Evolutionary conservation across 768 basidiomycete species (phyloP), one percentile per base, ranked within the genome.

Genomic region (Russula sp.): DNA sequence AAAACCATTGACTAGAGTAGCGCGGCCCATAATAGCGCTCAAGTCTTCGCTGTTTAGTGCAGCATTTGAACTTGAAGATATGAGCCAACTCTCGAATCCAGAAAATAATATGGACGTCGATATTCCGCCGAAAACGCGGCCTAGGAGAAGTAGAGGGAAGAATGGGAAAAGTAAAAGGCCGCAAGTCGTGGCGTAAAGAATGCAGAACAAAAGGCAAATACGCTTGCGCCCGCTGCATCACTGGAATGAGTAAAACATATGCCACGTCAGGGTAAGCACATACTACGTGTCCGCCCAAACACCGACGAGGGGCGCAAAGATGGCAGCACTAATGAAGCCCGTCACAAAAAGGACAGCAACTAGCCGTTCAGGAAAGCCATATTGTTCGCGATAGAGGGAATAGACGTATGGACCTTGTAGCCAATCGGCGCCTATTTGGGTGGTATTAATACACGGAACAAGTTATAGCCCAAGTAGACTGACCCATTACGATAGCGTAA

Each of bases 351-450:
- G 77, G 38, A 87, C 70, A 1, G 89, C 88, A 6, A 91, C 86
- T 26, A 82, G 72, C 38, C 84, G 75, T 71, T 88, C 87, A 0
- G 86, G 76, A 70, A 85, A 84, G 11, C 70, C 74, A 65, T 89
- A 88, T 69, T 89, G 86, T 49, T 88, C 86, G 52, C 79, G 78
- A 72, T 90, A 91, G 0, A 90, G 75, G 18, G 88, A 87, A 69
- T 89, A 91, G 0, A 90, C 78, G 69, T 90, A 90, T 18, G 89
- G 89, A 0, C 89, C 89, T 73, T 90, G 88, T 16, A 90, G 77
- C 88, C 89, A 89, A 73, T 90, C 88, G 44, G 88, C 86, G 62
- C 84, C 88, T 89, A 18, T 69, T 42, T 57, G 24, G 11, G 40
- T 16, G 36, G 55, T 36, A 55, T 58, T 38, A 68, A 56, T 30